These are phyloP conservation scores for Cladophialophora psammophila DNA, from an alignment of 2,329 filamentous ascomycete species.

Conservation along the genomic window DNA sequence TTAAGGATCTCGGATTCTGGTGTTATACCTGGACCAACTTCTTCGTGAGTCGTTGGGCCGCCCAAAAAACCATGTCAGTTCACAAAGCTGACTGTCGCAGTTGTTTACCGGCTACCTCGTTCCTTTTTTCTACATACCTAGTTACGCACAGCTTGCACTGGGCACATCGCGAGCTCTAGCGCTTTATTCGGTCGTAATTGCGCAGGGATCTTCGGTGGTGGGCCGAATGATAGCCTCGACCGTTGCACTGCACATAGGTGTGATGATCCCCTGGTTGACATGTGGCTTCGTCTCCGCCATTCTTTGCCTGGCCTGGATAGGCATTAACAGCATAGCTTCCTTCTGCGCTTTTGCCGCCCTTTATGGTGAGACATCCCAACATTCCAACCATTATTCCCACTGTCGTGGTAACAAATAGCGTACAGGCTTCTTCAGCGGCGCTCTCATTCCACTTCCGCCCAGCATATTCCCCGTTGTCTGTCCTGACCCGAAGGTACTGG, in stretches of 20 bases:
- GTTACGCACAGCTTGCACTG: conserved; percentile 45
- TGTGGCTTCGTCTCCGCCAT: conserved; percentile 49
- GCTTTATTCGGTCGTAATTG: conserved; percentile 66
- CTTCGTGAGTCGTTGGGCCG: conserved; percentile 34
- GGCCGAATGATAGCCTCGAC: conserved; percentile 64
- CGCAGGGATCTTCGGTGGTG: conserved; percentile 65
- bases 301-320: conserved; percentile 62
- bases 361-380: conserved; percentile 53
- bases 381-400: neutral
- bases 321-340: conserved; percentile 54
- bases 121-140: conserved; percentile 54
- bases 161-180: conserved; percentile 49
- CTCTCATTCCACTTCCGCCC: conserved; percentile 68
- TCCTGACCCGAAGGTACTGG: conserved; percentile 53
- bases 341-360: conserved; percentile 67
- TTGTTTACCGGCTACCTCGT: conserved; percentile 57
- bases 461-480: conserved; percentile 62
- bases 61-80: neutral
- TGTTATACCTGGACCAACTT: conserved; percentile 47
- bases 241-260: conserved; percentile 62
- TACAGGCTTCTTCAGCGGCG: conserved; percentile 62
- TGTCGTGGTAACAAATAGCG: neutral
- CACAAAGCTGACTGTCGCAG: conserved; percentile 16
- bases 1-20: conserved; percentile 56
- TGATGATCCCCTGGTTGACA: conserved; percentile 64